These are phyloP conservation scores for Suhomyces wounanorum DNA, from an alignment of 1,139 yeast genomes.

Conservation along the genomic window DNA sequence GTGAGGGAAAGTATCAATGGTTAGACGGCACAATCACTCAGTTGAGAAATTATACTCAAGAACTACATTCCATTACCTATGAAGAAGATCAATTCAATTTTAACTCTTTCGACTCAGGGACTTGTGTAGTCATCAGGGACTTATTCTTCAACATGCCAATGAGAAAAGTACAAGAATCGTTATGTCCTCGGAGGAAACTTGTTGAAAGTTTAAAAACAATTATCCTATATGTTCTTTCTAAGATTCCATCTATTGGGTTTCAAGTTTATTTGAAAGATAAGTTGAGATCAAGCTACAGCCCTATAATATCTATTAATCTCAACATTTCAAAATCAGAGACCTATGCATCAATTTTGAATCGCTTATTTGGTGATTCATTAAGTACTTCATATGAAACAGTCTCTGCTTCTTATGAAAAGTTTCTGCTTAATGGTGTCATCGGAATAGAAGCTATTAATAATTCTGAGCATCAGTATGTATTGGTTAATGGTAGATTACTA, in stretches of 20 bases:
- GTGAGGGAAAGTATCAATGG: neutral
- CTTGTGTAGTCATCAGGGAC: conserved; percentile 48
- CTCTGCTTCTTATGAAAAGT: conserved; percentile 24
- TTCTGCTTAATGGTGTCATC: conserved; percentile 31
- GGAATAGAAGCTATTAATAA: conserved; percentile 31
- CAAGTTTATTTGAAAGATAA: neutral
- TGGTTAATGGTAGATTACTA: conserved; percentile 42
- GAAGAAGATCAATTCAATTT: neutral
- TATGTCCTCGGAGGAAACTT: conserved; percentile 24
- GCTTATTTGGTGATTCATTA: conserved; percentile 23
- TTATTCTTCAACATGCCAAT: conserved; percentile 62
- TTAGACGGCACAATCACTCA: neutral
- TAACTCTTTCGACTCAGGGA: conserved; percentile 39
- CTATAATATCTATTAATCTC: neutral
- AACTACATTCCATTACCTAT: neutral
- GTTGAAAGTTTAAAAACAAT: conserved; percentile 20
- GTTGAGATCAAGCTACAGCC: neutral
- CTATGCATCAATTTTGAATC: conserved; percentile 25
- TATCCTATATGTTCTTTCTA: neutral
- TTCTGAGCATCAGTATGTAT: conserved; percentile 47
- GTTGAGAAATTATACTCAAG: neutral
- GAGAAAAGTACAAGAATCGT: conserved; percentile 39
- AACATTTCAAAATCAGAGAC: neutral
- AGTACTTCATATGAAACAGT: conserved; percentile 21
- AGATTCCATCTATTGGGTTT: neutral